Conservation (phyloP, 2,329 filamentous ascomycete species). For the Sarocladium kiliense region DNA sequence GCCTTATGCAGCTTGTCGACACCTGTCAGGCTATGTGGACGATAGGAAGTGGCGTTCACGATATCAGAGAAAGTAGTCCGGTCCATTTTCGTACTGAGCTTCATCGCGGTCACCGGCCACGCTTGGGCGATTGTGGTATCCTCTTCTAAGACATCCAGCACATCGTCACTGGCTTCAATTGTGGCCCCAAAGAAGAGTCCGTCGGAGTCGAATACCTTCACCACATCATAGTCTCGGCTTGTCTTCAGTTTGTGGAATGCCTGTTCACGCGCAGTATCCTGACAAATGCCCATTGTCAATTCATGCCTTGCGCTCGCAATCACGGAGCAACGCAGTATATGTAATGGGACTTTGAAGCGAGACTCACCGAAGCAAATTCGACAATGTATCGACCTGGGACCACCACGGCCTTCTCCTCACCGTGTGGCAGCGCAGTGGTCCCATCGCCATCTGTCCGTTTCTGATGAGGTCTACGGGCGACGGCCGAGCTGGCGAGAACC, state of each 20-base stretch:
- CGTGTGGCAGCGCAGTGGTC: neutral
- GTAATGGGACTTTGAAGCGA: too few species aligned
- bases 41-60: slow-evolving; percentile 4
- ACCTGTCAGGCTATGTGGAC: slow-evolving; percentile 13
- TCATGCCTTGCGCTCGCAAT: neutral
- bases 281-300: neutral
- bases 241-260: neutral
- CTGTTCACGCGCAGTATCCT: neutral
- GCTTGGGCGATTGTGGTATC: slow-evolving; percentile 16
- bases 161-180: slow-evolving; percentile 14
- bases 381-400: slow-evolving; percentile 4
- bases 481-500: neutral
- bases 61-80: neutral
- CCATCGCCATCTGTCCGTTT: neutral
- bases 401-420: neutral
- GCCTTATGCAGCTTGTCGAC: slow-evolving; percentile 18
- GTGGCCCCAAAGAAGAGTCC: slow-evolving; percentile 19
- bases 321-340: too few species aligned
- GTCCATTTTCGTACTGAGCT: neutral
- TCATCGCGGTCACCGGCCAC: slow-evolving; percentile 14
- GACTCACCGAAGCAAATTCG: neutral
- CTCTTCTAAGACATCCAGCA: slow-evolving; percentile 12
- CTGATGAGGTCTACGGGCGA: neutral
- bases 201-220: slow-evolving; percentile 12
- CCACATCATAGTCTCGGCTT: slow-evolving; percentile 10